Percentiles rank a stretch among this genome's conserved stretches.
These are phyloP conservation scores for Colletotrichum caudatum DNA, from an alignment of 2,329 filamentous ascomycete species.

Conservation along the genomic window DNA sequence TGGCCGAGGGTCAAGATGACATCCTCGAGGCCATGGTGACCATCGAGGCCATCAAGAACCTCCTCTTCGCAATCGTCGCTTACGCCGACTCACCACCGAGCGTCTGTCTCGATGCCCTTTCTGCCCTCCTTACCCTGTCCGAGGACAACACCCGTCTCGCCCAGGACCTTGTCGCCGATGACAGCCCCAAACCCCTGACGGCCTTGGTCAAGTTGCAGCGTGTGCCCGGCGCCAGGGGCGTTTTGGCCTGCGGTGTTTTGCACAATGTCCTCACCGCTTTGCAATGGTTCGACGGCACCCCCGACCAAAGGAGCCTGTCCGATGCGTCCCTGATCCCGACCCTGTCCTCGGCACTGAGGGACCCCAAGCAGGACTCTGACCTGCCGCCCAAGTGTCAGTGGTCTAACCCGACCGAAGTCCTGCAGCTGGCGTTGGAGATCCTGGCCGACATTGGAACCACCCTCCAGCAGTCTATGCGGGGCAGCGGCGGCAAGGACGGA, in stretches of 20 bases:
- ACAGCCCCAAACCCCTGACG: slow-evolving; percentile 60
- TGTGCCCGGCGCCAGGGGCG: slow-evolving; percentile 60
- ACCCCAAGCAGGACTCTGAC: slow-evolving; percentile 47
- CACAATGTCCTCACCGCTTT: slow-evolving; percentile 71
- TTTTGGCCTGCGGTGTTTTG: slow-evolving; percentile 70
- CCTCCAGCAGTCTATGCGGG: slow-evolving; percentile 62
- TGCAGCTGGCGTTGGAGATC: slow-evolving; percentile 70
- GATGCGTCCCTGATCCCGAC: slow-evolving; percentile 64
- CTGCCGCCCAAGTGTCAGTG: slow-evolving; percentile 50
- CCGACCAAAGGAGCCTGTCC: slow-evolving; percentile 60
- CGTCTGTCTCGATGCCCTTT: slow-evolving; percentile 62
- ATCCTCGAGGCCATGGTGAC: slow-evolving; percentile 66
- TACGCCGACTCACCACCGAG: slow-evolving; percentile 56
- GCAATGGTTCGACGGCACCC: slow-evolving; percentile 64
- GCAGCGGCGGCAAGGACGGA: slow-evolving; percentile 48
- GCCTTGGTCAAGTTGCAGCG: slow-evolving; percentile 62
- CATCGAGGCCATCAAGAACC: slow-evolving; percentile 61
- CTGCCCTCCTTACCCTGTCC: slow-evolving; percentile 68
- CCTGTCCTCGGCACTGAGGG: slow-evolving; percentile 56
- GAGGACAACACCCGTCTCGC: slow-evolving; percentile 70
- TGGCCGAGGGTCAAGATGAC: slow-evolving; percentile 71
- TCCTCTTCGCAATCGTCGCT: slow-evolving; percentile 67
- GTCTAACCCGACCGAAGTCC: slow-evolving; percentile 58
- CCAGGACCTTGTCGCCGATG: slow-evolving; percentile 64
- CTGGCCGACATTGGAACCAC: slow-evolving; percentile 73